A percentile compares a stretch with the other conserved stretches of the same genome.
Evolutionary conservation across 2,329 filamentous ascomycete species (phyloP).

Genomic region (Trichoderma lentiforme): DNA sequence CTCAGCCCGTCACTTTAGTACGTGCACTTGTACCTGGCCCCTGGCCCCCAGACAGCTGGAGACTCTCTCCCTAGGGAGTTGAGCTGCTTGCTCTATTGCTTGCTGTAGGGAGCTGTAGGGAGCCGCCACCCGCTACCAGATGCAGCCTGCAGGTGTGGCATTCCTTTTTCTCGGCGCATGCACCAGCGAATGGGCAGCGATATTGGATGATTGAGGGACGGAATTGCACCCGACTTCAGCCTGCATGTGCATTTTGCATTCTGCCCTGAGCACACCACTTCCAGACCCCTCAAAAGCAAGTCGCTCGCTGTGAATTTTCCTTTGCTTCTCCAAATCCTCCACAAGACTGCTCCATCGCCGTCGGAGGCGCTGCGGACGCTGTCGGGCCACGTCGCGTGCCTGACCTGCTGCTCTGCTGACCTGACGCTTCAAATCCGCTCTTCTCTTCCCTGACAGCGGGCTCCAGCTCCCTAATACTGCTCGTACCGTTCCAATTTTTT

Average conservation of each 20-base stretch:
- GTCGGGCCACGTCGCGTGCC: constrained; percentile 12
- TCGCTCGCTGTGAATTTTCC: neutral
- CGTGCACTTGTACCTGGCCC: neutral
- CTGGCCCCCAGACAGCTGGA: neutral
- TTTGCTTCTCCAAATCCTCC: neutral
- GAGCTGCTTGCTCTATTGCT: neutral
- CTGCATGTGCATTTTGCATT: neutral
- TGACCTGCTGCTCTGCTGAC: neutral
- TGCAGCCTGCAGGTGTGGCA: constrained; percentile 6
- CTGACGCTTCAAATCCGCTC: neutral
- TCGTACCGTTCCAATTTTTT: neutral
- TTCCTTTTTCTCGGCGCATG: neutral
- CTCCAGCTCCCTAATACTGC: neutral
- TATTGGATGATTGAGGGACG: neutral
- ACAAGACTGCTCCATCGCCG: constrained; percentile 6
- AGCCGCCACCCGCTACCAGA: neutral
- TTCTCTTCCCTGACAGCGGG: constrained; percentile 1
- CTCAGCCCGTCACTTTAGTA: neutral
- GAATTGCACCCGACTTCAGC: neutral
- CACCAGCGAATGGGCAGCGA: constrained; percentile 4
- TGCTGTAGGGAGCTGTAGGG: neutral
- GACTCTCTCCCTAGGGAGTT: neutral
- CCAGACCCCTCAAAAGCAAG: constrained; percentile 10
- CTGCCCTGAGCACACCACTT: constrained; percentile 3
- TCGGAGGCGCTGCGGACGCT: constrained; percentile 11